Base-by-base conservation (phyloP, 2,329 filamentous ascomycete genomes). In the Sphaerostilbella broomeana region DNA sequence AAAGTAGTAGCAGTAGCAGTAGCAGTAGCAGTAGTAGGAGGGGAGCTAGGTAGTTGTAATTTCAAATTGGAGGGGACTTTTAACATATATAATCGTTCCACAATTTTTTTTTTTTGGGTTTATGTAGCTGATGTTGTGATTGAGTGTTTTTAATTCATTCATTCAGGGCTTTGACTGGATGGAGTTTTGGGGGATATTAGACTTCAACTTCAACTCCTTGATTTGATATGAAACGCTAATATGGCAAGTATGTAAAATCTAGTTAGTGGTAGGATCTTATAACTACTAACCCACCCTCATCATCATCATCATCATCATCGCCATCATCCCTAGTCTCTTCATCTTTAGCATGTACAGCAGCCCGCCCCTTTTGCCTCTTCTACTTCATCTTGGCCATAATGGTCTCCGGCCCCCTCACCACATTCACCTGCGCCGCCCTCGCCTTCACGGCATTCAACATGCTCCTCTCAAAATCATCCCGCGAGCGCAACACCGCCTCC, bases 381-480 rank as follows among this genome's bases (percentile, higher is more conserved):
- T 56, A 94, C 64, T 89, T 92, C 34, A 95, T 78, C 65, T 86
- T 90, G 47, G 85, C 81, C 90, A 98, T 95, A 47, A 98, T 86
- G 3, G 92, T 97, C 65, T 97, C 90, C 13, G 77, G 64, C 1
- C 87, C 89, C 47, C 88, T 76, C 46, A 84, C 81, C 2, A 89
- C 80, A 43, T 84, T 81, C 50, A 94, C 76, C 62, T 87, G 85
- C 6, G 87, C 89, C n/a, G 89, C 90, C 58, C 81, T 78, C 3
- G 80, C 79, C 70, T 97, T 97, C 34, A 97, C 83, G 13, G 79
- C 75, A 56, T 87, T 92, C 47, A 97, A 63, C 85, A 97, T 87
- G 44, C 77, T 75, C 50, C 90, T 73, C 62, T 97, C 92, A 64
- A 94, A 97, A 66, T 98, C 92, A 61, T 98, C 92, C 51, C 94